Evolutionary conservation across 768 basidiomycete genomes (phyloP), one percentile per base, ranked within the genome.

Genomic region (Solioccasus polychromus): DNA sequence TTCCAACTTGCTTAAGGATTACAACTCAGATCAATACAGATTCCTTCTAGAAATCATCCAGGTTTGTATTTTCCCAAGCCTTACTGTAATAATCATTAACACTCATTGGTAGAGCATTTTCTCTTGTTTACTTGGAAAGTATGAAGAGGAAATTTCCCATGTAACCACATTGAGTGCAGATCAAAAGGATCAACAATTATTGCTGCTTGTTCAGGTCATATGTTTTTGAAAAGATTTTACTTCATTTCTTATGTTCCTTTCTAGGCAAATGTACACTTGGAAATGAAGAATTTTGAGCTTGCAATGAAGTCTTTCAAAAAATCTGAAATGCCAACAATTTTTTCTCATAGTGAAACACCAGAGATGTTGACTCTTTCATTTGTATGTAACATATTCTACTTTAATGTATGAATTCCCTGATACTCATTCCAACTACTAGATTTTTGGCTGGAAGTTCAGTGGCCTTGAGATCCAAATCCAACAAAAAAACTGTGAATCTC

Each of bases 391-490:
- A n/a, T 23, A 45, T 20, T 8, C 18, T 9, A 8, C 3, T 17
- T 6, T 2, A 12, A 30, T 4, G 3, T 25, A 17, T 5, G 5
- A 1, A 11, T 19, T 23, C 18, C 31, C 3, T 3, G 18, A 22
- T 12, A 14, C 40, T 55, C 15, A 55, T 20, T 15, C 25, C 4
- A 0, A 8, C 9, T 22, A 3, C 18, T 41, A 56, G 54, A 40
- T 56, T 10, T 56, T 56, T 25, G 54, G 54, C 18, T 56, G 54
- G 54, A 56, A 56, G 9, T 56, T 56, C n/a, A 55, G 40, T 43
- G 53, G 50, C 10, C 46, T 56, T 14, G 40, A 35, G 3, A 38
- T 56, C 35, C 44, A 48, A 30, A 48, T 55, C 8, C 54, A 55
- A 17, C 49, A 55, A 37, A 32, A 2, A 28, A 56, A 48, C 29